These are phyloP conservation scores for Solanum raphanifolium DNA, from an alignment of 257 asterid genomes.

Conservation along the genomic window DNA sequence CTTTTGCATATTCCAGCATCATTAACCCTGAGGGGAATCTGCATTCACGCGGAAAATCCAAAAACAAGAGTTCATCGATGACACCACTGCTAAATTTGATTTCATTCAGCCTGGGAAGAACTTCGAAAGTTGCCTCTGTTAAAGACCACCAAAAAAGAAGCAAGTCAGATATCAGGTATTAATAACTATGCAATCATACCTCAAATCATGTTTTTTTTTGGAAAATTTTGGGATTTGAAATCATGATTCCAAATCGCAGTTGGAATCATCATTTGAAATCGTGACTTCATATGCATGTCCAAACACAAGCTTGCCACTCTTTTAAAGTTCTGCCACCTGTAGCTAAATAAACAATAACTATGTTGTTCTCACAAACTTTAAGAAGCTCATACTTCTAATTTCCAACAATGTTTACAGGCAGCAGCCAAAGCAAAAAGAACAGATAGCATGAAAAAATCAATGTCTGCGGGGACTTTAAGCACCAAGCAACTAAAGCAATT, in stretches of 20 bases:
- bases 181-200: neutral
- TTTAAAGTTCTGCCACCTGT: neutral
- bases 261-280: neutral
- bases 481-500: neutral
- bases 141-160: constrained; percentile 4
- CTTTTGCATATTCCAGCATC: constrained; percentile 90
- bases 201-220: neutral
- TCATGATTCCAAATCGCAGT: neutral
- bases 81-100: constrained; percentile 93
- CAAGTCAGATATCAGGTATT: neutral
- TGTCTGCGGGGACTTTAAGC: neutral
- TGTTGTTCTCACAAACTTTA: neutral
- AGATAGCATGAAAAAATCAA: neutral
- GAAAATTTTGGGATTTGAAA: neutral
- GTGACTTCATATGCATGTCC: neutral
- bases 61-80: constrained; percentile 77
- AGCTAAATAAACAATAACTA: neutral
- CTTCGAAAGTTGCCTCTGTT: constrained; percentile 97
- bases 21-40: constrained; percentile 84
- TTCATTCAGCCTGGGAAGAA: constrained; percentile 93
- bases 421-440: neutral
- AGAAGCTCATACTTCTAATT: neutral
- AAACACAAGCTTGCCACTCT: neutral
- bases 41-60: constrained; percentile 94
- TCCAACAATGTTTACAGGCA: neutral